Evolutionary conservation across 495 filamentous ascomycete genomes (phyloP).

Genomic region (Penicillium bovifimosum): DNA sequence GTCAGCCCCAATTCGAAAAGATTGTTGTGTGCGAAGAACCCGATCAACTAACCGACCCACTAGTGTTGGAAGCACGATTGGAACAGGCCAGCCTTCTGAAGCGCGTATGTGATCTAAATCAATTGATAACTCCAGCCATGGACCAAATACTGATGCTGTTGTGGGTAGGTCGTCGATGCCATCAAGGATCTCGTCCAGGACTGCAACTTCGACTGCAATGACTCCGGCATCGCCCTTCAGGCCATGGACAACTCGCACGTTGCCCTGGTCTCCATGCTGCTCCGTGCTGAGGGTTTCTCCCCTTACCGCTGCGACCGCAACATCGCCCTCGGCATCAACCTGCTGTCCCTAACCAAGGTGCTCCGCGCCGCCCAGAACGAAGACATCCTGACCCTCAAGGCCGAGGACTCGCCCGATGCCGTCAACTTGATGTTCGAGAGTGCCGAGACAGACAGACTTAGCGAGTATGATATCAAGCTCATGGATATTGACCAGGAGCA

Average conservation of each 20-base stretch:
- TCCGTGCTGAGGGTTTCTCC: constrained; percentile 91
- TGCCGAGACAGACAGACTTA: constrained; percentile 79
- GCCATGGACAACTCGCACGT: constrained; percentile 99
- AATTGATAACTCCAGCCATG: not conserved
- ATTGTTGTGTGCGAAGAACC: constrained; percentile 9
- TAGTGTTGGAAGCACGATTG: constrained; percentile 95
- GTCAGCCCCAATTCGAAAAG: constrained; percentile 13
- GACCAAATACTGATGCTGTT: constrained; percentile 1
- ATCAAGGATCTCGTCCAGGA: constrained; percentile 99
- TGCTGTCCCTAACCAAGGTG: constrained; percentile 94
- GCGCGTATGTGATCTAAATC: constrained; percentile 65
- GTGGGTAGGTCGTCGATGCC: constrained; percentile 81
- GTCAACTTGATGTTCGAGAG: constrained; percentile 96
- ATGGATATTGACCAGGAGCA: constrained; percentile 99
- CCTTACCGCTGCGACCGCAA: constrained; percentile 99
- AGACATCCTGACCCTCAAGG: constrained; percentile 94
- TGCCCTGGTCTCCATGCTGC: constrained; percentile 96
- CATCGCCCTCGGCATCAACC: constrained; percentile 95
- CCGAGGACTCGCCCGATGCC: constrained; percentile 90
- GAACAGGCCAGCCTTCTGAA: constrained; percentile 93
- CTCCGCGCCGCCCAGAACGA: constrained; percentile 90
- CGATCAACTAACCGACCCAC: constrained; percentile 12
- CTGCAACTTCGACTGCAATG: constrained; percentile 99
- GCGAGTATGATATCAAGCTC: constrained; percentile 98
- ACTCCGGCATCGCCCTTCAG: constrained; percentile 95